Evolutionary conservation across 371 early-diverging fungal species (phyloP).

Genomic region (Fennellomyces sp.): DNA sequence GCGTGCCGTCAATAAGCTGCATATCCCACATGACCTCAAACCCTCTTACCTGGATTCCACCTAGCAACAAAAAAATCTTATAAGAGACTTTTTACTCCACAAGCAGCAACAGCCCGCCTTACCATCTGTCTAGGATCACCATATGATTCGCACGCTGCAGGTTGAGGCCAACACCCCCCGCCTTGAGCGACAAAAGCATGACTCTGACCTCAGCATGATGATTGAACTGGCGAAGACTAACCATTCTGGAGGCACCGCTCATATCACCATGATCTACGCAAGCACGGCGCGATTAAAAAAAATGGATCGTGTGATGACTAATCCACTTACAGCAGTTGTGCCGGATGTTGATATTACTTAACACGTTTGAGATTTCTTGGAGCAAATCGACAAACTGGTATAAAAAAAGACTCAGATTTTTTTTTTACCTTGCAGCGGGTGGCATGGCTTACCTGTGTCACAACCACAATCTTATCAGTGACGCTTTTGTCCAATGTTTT

Average conservation of each 20-base stretch:
- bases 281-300: no score
- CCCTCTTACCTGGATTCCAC: slow-evolving; percentile 46
- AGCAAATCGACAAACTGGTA: slow-evolving; percentile 39
- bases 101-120: neutral
- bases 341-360: slow-evolving; percentile 17
- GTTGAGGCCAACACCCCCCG: slow-evolving; percentile 48
- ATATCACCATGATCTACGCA: slow-evolving; percentile 46
- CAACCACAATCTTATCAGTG: slow-evolving; percentile 42
- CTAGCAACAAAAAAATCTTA: slow-evolving; percentile 8
- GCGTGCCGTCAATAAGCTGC: neutral
- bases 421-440: neutral
- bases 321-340: slow-evolving; percentile 31
- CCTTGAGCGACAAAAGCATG: slow-evolving; percentile 45
- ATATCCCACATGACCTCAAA: neutral
- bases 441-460: slow-evolving; percentile 32
- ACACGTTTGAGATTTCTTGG: slow-evolving; percentile 21
- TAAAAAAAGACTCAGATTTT: neutral
- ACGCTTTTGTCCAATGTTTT: slow-evolving; percentile 7
- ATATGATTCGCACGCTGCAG: slow-evolving; percentile 49
- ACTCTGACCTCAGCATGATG: slow-evolving; percentile 28
- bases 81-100: slow-evolving; percentile 1
- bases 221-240: slow-evolving; percentile 35
- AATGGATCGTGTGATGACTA: no score
- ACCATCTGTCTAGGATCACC: slow-evolving; percentile 49
- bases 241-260: slow-evolving; percentile 15